Base-by-base conservation (phyloP, 164 flowering plant genomes). In the Warburgia ugandensis region DNA sequence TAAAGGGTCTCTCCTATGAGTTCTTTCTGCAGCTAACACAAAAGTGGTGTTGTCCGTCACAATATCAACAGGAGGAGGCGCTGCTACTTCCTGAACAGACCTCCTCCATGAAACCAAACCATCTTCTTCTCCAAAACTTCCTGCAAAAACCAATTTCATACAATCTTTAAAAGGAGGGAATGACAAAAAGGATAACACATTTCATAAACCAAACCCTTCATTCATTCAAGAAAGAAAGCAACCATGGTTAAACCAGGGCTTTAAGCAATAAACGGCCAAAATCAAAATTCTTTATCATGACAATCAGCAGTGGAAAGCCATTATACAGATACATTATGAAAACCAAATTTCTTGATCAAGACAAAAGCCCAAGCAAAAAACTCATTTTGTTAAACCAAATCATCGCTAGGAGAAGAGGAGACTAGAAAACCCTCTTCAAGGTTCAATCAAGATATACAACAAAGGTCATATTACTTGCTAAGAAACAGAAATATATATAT, bases 1-100 rank as follows among this genome's bases (percentile, higher is more conserved):
- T 41, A 58, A 40, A 38, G 84, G 82, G 51, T 81, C 84, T 48
- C 29, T 72, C 58, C 84, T 65, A 12, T 51, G 13, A 4, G 84
- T 79, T 52, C 66, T 63, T 10, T 59, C 27, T 9, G 52, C 75
- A 26, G 80, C 84, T 38, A 78, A 68, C 19, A 72, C 29, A 27
- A 71, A 45, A 28, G 75, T 39, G 6, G 68, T 36, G 39, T 59
- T 59, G 14, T 27, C 37, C 17, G 14, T 25, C 31, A 29, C 10
- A 19, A 28, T 28, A 7, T 36, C 58, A 40, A 4, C 10, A 0
- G 56, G 56, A 13, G 33, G 9, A 39, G 52, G 32, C 3, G 45
- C 5, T 29, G 19, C 42, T 17, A n/a, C 65, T 43, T 54, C 58
- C n/a, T 22, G 62, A 32, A 58, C 29, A 52, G 58, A 57, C 61